Conservation (phyloP, 2,329 filamentous ascomycete genomes). For the Ophiosphaerella korrae region DNA sequence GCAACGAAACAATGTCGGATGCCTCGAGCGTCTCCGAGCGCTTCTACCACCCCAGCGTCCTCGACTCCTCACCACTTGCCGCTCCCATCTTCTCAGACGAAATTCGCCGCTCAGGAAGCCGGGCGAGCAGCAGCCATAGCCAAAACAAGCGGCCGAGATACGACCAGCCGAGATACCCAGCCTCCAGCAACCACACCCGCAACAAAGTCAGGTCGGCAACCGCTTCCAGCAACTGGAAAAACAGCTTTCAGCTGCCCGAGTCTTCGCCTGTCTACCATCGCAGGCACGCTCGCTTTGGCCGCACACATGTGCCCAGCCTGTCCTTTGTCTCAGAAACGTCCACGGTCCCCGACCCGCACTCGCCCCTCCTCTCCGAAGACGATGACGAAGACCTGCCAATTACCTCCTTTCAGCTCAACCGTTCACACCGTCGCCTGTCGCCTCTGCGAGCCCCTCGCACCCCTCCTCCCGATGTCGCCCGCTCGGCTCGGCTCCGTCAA, state of each 20-base stretch:
- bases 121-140: conserved; percentile 59
- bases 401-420: conserved; percentile 69
- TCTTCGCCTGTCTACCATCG: conserved; percentile 85
- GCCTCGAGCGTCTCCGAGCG: conserved; percentile 83
- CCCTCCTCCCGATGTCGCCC: conserved; percentile 47
- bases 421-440: conserved; percentile 71
- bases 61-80: conserved; percentile 86
- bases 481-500: conserved; percentile 48
- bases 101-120: conserved; percentile 63
- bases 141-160: conserved; percentile 45
- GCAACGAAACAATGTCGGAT: conserved; percentile 80
- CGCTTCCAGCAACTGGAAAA: conserved; percentile 72
- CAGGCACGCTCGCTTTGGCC: conserved; percentile 72
- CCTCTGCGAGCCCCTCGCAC: conserved; percentile 64
- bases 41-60: conserved; percentile 67
- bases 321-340: conserved; percentile 78
- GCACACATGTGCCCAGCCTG: conserved; percentile 71
- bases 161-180: conserved; percentile 40
- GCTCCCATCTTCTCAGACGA: conserved; percentile 85
- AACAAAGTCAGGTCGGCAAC: conserved; percentile 66
- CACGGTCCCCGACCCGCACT: conserved; percentile 66
- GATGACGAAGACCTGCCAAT: conserved; percentile 81
- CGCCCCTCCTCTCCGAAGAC: conserved; percentile 70
- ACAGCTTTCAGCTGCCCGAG: conserved; percentile 74
- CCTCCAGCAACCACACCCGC: conserved; percentile 66